Percentiles rank a stretch among this genome's conserved stretches.
These are phyloP conservation scores for Acacia concinna DNA, from an alignment of 331 rosid genomes.

Conservation along the genomic window DNA sequence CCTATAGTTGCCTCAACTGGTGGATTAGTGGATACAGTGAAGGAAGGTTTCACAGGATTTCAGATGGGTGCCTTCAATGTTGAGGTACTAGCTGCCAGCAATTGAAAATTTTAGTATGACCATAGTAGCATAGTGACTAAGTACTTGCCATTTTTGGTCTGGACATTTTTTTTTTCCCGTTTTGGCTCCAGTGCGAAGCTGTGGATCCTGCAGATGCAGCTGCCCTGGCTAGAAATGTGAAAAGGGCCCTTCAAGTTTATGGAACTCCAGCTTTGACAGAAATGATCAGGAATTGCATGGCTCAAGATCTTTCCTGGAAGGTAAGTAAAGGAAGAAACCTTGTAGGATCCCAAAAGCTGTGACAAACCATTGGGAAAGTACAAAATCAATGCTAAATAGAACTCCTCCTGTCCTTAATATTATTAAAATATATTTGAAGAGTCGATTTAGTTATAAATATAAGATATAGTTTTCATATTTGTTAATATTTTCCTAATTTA, in stretches of 20 bases:
- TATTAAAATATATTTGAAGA: no score
- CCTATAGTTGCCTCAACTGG: conserved; percentile 84
- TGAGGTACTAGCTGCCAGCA: conserved; percentile 44
- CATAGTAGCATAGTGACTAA: conserved; percentile 3
- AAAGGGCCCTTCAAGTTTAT: conserved; percentile 45
- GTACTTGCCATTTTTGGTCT: conserved; percentile 17
- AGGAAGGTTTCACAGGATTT: conserved; percentile 83
- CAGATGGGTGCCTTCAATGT: conserved; percentile 81
- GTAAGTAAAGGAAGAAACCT: conserved; percentile 36
- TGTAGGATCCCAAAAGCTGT: neutral
- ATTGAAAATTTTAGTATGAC: neutral
- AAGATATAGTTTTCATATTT: no score
- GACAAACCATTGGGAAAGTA: neutral
- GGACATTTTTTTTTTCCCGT: neutral
- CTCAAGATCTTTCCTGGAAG: conserved; percentile 83
- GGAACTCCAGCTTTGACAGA: conserved; percentile 61
- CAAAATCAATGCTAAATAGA: neutral
- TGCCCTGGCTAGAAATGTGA: conserved; percentile 54
- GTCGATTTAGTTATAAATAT: no score
- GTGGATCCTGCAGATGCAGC: conserved; percentile 62
- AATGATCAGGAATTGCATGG: conserved; percentile 67
- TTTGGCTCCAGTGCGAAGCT: conserved; percentile 55
- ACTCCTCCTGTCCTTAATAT: no score
- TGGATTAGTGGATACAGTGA: conserved; percentile 76
- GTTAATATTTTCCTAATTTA: no score